A percentile compares a stretch with the other conserved stretches of the same genome.
Evolutionary conservation across 106 monocot species (phyloP).

Genomic region (Dioscorea dumetorum): DNA sequence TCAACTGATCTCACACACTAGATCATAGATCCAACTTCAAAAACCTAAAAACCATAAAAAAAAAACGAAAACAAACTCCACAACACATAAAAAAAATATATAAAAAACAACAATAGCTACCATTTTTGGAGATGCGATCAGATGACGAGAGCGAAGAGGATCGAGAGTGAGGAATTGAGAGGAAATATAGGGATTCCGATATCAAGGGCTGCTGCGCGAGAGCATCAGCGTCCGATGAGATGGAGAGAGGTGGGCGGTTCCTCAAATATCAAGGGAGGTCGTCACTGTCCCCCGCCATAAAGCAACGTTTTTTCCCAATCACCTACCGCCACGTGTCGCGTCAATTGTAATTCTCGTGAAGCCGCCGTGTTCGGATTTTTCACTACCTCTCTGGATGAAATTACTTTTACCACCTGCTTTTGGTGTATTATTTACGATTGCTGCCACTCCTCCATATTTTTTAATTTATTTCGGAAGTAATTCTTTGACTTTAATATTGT

Average conservation of each 20-base stretch:
- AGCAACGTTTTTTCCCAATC: not conserved
- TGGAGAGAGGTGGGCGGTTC: not conserved
- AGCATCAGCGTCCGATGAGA: not conserved
- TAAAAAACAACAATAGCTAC: not conserved
- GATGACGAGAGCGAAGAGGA: not conserved
- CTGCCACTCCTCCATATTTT: too few relatives aligned
- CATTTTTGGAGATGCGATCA: conserved; percentile 7
- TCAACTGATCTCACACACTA: not conserved
- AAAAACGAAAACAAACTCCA: not conserved
- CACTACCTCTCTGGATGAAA: too few relatives aligned
- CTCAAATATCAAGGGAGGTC: not conserved
- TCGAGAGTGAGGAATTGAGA: not conserved
- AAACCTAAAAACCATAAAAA: not conserved
- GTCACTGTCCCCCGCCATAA: not conserved
- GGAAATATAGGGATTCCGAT: not conserved
- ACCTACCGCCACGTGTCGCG: not conserved
- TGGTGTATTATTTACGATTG: too few relatives aligned
- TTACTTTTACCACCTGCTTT: too few relatives aligned
- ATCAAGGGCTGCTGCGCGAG: not conserved
- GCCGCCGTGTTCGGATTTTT: too few relatives aligned
- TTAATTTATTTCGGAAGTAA: too few relatives aligned
- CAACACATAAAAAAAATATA: not conserved
- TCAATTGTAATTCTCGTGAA: not conserved
- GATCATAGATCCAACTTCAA: not conserved
- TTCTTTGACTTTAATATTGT: too few relatives aligned